These are phyloP conservation scores for cucumber (Cucumis sativus) DNA, from an alignment of 306 rosid genomes.

Conservation along the genomic window DNA sequence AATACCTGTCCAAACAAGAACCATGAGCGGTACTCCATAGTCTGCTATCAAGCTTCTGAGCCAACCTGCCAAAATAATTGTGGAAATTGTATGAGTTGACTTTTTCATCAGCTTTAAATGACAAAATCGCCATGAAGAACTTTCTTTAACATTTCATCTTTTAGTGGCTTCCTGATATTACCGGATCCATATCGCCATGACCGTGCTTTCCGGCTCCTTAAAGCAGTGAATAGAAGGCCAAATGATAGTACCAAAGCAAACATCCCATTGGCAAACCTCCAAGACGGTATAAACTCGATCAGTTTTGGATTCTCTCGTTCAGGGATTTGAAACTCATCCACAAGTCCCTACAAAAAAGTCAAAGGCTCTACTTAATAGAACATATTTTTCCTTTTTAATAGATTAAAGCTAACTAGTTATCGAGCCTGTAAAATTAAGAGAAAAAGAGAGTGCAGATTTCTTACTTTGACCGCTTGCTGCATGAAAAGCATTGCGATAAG, in stretches of 20 bases:
- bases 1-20: conserved; percentile 79
- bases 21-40: conserved; percentile 98
- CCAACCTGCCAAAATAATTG: conserved; percentile 43
- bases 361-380: not conserved
- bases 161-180: conserved; percentile 14
- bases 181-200: conserved; percentile 97
- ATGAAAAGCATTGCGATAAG: conserved; percentile 97
- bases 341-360: conserved; percentile 46
- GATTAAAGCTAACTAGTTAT: not conserved
- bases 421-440: not conserved
- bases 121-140: not conserved
- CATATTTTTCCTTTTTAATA: not conserved
- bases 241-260: conserved; percentile 93
- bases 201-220: conserved; percentile 85
- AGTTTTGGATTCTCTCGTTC: conserved; percentile 34
- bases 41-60: conserved; percentile 81
- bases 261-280: conserved; percentile 98
- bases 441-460: not conserved
- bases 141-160: not conserved
- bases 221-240: conserved; percentile 88
- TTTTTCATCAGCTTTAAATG: not conserved
- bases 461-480: conserved; percentile 92
- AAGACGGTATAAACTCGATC: conserved; percentile 51
- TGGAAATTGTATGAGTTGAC: not conserved
- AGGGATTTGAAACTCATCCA: conserved; percentile 78